Percentiles rank a stretch among this genome's conserved stretches.
Conservation (phyloP, 2,329 filamentous ascomycete species). For the Aspergillus cejpii region DNA sequence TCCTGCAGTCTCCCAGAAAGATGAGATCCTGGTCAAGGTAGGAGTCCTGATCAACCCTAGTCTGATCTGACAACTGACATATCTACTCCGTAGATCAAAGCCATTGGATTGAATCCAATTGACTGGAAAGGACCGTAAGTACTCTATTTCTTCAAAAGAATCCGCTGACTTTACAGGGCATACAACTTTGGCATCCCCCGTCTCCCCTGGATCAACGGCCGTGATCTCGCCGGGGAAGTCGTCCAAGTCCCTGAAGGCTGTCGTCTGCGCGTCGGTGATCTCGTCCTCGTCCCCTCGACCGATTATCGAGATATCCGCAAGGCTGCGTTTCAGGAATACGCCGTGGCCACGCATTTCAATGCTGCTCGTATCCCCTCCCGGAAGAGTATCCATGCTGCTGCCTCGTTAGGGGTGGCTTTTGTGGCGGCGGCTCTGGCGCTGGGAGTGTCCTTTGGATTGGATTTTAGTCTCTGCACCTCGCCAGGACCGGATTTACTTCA, state of each 20-base stretch:
- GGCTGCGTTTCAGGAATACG: conserved; percentile 65
- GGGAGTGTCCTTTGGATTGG: conserved; percentile 62
- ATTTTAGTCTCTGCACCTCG: conserved; percentile 47
- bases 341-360: conserved; percentile 59
- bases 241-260: conserved; percentile 41
- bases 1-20: conserved; percentile 40
- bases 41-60: no score
- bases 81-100: conserved; percentile 37
- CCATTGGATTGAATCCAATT: conserved; percentile 68
- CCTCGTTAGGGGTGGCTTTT: conserved; percentile 63
- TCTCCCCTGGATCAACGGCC: conserved; percentile 62
- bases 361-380: conserved; percentile 54
- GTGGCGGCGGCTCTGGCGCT: conserved; percentile 62
- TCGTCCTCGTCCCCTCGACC: conserved; percentile 60
- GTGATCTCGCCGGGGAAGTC: conserved; percentile 62
- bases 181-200: conserved; percentile 63
- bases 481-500: conserved; percentile 54
- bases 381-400: conserved; percentile 50
- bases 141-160: neutral
- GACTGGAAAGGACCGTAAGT: conserved; percentile 68
- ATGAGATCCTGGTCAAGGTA: conserved; percentile 57
- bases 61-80: no score
- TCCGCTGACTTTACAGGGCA: conserved; percentile 43
- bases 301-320: conserved; percentile 68
- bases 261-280: conserved; percentile 52